Conservation (phyloP, 768 basidiomycete genomes). For the Agrocybe chaxingu region DNA sequence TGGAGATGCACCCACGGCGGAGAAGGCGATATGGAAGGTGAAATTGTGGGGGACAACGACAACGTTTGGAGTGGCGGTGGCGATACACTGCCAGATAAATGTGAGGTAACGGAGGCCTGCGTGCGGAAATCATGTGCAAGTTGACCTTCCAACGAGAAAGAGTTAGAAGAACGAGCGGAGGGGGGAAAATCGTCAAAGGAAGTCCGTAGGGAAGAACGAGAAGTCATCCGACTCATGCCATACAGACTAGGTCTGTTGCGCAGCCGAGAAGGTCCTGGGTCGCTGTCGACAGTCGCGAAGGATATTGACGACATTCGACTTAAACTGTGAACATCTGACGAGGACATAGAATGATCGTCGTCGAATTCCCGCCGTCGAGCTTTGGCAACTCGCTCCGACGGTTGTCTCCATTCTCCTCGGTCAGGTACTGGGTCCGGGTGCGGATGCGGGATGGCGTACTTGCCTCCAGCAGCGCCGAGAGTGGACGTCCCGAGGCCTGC, state of each 20-base stretch:
- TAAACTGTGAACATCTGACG: slow-evolving; percentile 77
- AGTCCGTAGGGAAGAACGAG: slow-evolving; percentile 71
- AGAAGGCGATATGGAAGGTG: slow-evolving; percentile 43
- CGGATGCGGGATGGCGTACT: slow-evolving; percentile 33
- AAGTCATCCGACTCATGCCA: slow-evolving; percentile 72
- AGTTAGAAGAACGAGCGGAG: slow-evolving; percentile 77
- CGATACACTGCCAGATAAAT: slow-evolving; percentile 62
- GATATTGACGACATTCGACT: slow-evolving; percentile 77
- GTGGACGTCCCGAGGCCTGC: slow-evolving; percentile 42
- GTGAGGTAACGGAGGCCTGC: slow-evolving; percentile 65
- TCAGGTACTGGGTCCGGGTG: slow-evolving; percentile 29
- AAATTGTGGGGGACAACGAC: slow-evolving; percentile 65
- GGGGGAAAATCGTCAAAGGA: slow-evolving; percentile 71
- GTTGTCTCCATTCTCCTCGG: slow-evolving; percentile 47
- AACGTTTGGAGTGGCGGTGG: slow-evolving; percentile 76
- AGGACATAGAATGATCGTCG: slow-evolving; percentile 90
- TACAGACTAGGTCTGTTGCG: slow-evolving; percentile 61
- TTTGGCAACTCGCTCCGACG: slow-evolving; percentile 65
- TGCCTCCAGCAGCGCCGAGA: slow-evolving; percentile 60
- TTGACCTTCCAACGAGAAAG: slow-evolving; percentile 73
- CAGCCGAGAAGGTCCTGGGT: slow-evolving; percentile 73
- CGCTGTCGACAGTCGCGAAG: slow-evolving; percentile 81
- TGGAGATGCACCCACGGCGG: slow-evolving; percentile 54
- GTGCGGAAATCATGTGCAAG: slow-evolving; percentile 72
- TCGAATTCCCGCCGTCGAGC: slow-evolving; percentile 81